These are phyloP conservation scores for Dactylonectria macrodidyma DNA, from an alignment of 2,329 filamentous ascomycete species.

Conservation along the genomic window DNA sequence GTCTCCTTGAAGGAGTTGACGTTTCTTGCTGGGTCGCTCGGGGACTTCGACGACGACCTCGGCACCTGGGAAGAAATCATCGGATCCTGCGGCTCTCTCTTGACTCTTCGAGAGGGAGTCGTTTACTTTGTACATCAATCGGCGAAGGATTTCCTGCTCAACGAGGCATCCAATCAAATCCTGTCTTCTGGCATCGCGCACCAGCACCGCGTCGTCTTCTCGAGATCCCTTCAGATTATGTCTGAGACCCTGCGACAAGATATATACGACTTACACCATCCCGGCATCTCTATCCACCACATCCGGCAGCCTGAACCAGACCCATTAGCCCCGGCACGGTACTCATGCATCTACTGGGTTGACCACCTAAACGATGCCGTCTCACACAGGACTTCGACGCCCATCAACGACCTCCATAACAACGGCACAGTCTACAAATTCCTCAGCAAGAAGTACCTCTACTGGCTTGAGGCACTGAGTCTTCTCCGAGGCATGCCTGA, in stretches of 20 bases:
- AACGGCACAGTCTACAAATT: neutral
- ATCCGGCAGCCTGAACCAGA: conserved; percentile 31
- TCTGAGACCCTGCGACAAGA: conserved; percentile 50
- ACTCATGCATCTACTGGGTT: conserved; percentile 41
- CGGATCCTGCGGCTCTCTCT: too few species aligned
- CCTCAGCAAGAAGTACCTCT: conserved; percentile 41
- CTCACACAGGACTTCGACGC: neutral
- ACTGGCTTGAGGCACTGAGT: conserved; percentile 61
- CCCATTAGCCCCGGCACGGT: conserved; percentile 33
- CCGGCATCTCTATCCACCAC: conserved; percentile 29
- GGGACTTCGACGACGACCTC: too few species aligned
- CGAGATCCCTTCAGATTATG: conserved; percentile 53
- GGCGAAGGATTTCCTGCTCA: conserved; percentile 57
- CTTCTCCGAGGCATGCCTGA: conserved; percentile 43
- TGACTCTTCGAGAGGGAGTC: too few species aligned
- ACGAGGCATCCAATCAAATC: conserved; percentile 41
- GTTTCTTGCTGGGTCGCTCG: too few species aligned
- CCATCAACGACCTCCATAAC: neutral
- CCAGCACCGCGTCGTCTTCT: conserved; percentile 52
- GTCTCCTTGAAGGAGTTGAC: too few species aligned
- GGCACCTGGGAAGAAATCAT: too few species aligned
- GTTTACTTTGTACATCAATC: conserved; percentile 60
- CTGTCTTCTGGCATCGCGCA: conserved; percentile 47
- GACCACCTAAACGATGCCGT: conserved; percentile 31
- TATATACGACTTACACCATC: conserved; percentile 51